Evolutionary conservation across 371 early-diverging fungal genomes (phyloP), one percentile per base, ranked within the genome.

Genomic region (Zopfochytrium polystomum): DNA sequence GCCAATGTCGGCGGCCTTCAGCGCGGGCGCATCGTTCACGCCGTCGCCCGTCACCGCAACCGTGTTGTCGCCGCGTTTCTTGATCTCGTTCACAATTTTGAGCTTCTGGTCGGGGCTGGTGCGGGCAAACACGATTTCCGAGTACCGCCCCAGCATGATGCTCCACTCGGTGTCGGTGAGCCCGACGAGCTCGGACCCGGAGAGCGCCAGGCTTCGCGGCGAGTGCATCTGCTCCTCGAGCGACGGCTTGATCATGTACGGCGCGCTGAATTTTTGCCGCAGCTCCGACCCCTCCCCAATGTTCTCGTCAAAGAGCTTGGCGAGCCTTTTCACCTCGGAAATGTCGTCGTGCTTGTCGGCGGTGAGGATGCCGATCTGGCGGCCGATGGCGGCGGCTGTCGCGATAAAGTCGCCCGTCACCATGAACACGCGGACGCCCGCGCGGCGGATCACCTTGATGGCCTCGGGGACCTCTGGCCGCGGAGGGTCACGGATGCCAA

Each of bases 21-120:
- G 78, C 1, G 93, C 93, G 4, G 91, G 91, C 46, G 90, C 85
- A 67, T 97, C 98, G 66, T 96, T 96, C 20, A 92, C 93, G 45
- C 98, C 99, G 74, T 99, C 99, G 20, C 98, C 99, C 9, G 93
- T 93, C 80, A 95, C 91, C 1, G 89, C 93, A n/a, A 96, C 93
- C 25, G 85, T 85, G 47, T 82, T 73, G 6, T 87, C 90, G 33
- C 86, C 82, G 29, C 62, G 6, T 20, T 56, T 90, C 89, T 54
- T 86, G 86, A 86, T 80, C 25, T 90, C 86, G 47, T 87, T 79
- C n/a, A 92, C 89, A 65, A 94, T 91, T 49, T 84, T 83, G 55
- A 93, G 79, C 70, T 94, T 94, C 67, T 93, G 93, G 61, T 90
- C 89, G 30, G 95, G 93, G 2, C 90, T 89, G 6, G 93, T 92